phyloP scores from a whole-genome alignment of 495 filamentous ascomycete species.

The Hypoxylon trugodes region DNA sequence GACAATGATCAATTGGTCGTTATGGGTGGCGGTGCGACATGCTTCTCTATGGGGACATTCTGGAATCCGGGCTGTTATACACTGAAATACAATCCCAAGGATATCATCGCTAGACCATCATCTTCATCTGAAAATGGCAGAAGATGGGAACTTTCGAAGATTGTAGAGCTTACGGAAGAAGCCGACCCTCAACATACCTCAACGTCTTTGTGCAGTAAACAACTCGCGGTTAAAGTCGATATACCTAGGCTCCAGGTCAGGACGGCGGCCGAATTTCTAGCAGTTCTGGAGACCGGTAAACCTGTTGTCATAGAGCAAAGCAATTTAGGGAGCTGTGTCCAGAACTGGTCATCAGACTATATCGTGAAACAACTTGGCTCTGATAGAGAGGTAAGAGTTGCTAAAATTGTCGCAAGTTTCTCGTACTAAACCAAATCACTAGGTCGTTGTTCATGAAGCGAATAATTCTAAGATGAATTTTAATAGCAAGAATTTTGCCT shows the following conservation, averaged over 20 bases:
- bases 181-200: constrained; percentile 6
- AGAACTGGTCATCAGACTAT: constrained; percentile 74
- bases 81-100: not conserved
- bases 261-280: constrained; percentile 63
- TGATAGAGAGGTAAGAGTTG: constrained; percentile 65
- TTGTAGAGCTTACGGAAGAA: constrained; percentile 30
- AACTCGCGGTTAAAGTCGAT: constrained; percentile 22
- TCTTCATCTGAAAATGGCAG: not conserved
- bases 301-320: constrained; percentile 72
- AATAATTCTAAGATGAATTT: constrained; percentile 76
- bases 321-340: constrained; percentile 71
- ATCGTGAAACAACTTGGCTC: constrained; percentile 69
- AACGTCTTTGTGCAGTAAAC: constrained; percentile 3
- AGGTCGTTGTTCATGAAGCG: constrained; percentile 78
- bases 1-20: constrained; percentile 61
- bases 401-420: not conserved
- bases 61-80: constrained; percentile 70
- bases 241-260: constrained; percentile 62
- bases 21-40: constrained; percentile 83
- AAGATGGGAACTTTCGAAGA: constrained; percentile 28
- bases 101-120: not conserved
- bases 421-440: constrained; percentile 31
- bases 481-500: constrained; percentile 81
- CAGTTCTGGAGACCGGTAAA: constrained; percentile 63
- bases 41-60: constrained; percentile 85